Evolutionary conservation across 1,284 basidiomycete species (phyloP).

Genomic region (Wallemia ichthyophaga): DNA sequence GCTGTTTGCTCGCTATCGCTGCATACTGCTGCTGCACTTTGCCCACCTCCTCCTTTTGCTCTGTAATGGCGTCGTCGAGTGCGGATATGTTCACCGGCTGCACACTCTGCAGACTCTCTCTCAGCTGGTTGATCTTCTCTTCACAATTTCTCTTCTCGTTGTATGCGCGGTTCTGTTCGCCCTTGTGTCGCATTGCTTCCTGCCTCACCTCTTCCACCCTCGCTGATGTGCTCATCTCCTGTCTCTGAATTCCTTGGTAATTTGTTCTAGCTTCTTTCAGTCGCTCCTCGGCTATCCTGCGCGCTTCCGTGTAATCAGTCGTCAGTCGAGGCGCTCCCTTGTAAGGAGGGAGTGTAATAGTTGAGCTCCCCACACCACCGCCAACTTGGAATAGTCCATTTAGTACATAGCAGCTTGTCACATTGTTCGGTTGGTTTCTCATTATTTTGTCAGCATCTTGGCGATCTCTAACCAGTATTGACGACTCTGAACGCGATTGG

Average conservation of each 20-base stretch:
- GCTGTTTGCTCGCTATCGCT: slow-evolving; percentile 14
- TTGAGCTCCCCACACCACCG: slow-evolving; percentile 27
- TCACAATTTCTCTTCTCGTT: slow-evolving; percentile 10
- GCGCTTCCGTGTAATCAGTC: slow-evolving; percentile 7
- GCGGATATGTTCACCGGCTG: slow-evolving; percentile 37
- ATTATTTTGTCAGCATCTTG: slow-evolving; percentile 24
- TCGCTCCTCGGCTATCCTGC: not conserved
- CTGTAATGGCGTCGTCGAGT: slow-evolving; percentile 23
- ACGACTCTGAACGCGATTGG: slow-evolving; percentile 34
- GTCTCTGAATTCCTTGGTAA: not conserved
- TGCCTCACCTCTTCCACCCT: slow-evolving; percentile 4
- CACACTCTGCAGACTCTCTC: slow-evolving; percentile 36
- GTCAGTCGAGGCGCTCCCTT: slow-evolving; percentile 13
- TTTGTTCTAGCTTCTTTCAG: not conserved
- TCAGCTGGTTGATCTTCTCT: slow-evolving; percentile 17
- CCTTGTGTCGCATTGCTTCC: not conserved
- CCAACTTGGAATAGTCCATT: slow-evolving; percentile 2
- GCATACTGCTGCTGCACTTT: slow-evolving; percentile 21
- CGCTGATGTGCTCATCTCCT: not conserved
- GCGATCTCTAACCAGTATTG: slow-evolving; percentile 32
- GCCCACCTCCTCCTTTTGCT: slow-evolving; percentile 14
- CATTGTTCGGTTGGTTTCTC: slow-evolving; percentile 11
- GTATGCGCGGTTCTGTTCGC: slow-evolving; percentile 4
- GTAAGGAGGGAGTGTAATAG: slow-evolving; percentile 16
- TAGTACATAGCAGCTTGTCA: slow-evolving; percentile 10